Percentiles rank a stretch among this genome's conserved stretches.
Conservation (phyloP, 768 basidiomycete genomes). For the Gelatoporia subvermispora region DNA sequence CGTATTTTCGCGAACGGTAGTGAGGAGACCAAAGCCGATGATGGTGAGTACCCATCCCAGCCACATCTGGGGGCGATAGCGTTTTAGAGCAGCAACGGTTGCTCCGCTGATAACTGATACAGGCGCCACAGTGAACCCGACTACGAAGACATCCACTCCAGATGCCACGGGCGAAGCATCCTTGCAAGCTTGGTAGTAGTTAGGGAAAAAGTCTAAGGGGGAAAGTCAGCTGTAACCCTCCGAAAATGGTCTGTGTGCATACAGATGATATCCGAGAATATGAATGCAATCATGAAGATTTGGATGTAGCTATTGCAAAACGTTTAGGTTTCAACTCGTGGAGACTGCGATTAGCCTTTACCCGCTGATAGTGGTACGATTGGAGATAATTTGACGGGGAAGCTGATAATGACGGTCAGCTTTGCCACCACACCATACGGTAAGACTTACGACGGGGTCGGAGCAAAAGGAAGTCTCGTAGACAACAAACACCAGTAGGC, state of each 20-base stretch:
- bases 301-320: background rate
- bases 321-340: background rate
- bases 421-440: too few relatives aligned
- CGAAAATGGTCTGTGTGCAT: background rate
- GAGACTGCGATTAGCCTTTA: background rate
- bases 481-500: conserved; percentile 26
- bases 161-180: conserved; percentile 30
- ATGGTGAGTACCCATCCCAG: conserved; percentile 30
- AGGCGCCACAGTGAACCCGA: conserved; percentile 32
- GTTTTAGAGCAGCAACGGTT: conserved; percentile 26
- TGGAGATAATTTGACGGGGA: conserved; percentile 4
- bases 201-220: conserved; percentile 32
- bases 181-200: conserved; percentile 37
- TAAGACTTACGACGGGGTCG: conserved; percentile 13
- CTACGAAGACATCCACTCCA: conserved; percentile 31
- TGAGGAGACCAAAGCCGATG: conserved; percentile 32
- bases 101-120: conserved; percentile 33
- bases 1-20: conserved; percentile 19
- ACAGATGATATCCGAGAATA: background rate
- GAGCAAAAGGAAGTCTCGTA: conserved; percentile 24
- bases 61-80: conserved; percentile 33
- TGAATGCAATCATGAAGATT: background rate
- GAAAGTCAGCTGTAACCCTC: background rate
- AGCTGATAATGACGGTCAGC: conserved; percentile 1
- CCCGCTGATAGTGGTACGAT: conserved; percentile 9